Base-by-base conservation (phyloP, 2,329 filamentous ascomycete species). In the Sclerotinia sclerotiorum region DNA sequence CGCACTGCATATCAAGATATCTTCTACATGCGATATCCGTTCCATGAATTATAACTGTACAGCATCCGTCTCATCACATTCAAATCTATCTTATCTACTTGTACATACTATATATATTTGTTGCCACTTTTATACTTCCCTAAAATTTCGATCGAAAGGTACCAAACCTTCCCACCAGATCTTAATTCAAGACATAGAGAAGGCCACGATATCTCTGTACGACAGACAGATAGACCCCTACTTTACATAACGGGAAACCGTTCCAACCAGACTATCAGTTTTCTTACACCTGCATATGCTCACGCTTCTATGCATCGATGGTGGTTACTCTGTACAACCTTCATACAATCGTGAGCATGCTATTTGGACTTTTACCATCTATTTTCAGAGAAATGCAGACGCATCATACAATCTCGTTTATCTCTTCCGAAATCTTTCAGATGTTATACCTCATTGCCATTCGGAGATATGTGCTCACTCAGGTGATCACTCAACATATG, bases 401-500 rank as follows among this genome's bases (percentile, higher is more conserved):
- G 13, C 49, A 3, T 52, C 24, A 7, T 42, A 19, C n/a, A 27
- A 27, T 27, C 55, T 19, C 35, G 55, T 58, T 39, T 19, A 27
- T 44, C 32, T 42, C 35, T 27, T 17, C n/a, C 32, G 15, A 64
- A 32, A 10, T 17, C 58, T 5, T 61, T 8, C 58, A 48, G 19
- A 61, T 61, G 7, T 32, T 4, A 0, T 13, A 29, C 29, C 19
- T 19, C 32, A 15, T 32, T 32, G n/a, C 2, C 11, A 32, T 48
- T 32, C 44, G 42, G 13, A 24, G 63, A 48, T 13, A 49, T 65
- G 17, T 32, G 10, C 13, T 44, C n/a, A 5, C 63, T 65, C 51
- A 55, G 46, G 51, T 65, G 51, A 65, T 55, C 32, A 21, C 54
- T 52, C 63, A 65, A 39, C 51, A 65, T 65, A 55, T 65, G 63